phyloP scores from a whole-genome alignment of 2,329 filamentous ascomycete genomes.

The Colletotrichum euphorbiae region DNA sequence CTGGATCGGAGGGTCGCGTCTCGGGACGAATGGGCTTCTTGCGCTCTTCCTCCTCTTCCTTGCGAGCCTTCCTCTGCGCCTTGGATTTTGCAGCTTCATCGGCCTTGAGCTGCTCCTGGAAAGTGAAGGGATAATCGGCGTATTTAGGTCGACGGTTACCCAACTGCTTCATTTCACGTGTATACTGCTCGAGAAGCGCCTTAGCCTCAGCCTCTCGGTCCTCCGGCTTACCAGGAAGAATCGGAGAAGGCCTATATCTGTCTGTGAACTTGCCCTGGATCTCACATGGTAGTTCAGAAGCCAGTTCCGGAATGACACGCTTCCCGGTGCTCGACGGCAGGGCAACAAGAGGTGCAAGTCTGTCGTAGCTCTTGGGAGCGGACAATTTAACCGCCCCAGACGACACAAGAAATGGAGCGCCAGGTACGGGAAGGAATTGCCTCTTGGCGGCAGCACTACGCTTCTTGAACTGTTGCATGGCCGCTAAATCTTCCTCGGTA shows the following conservation, averaged over 20 bases:
- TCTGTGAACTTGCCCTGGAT: conserved; percentile 57
- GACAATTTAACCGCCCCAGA: conserved; percentile 56
- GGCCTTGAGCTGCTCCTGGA: conserved; percentile 60
- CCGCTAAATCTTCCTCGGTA: conserved; percentile 42
- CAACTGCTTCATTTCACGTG: conserved; percentile 54
- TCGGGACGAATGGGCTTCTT: conserved; percentile 57
- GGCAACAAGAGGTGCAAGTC: conserved; percentile 57
- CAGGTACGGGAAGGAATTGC: conserved; percentile 53
- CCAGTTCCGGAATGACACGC: conserved; percentile 53
- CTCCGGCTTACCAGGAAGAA: conserved; percentile 53
- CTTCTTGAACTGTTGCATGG: conserved; percentile 54
- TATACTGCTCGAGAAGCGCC: conserved; percentile 54
- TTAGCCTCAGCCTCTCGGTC: conserved; percentile 56
- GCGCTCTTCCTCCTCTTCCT: conserved; percentile 54
- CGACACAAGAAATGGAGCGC: conserved; percentile 52
- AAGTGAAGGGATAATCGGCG: conserved; percentile 56
- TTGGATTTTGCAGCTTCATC: conserved; percentile 60
- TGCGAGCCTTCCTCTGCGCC: conserved; percentile 58
- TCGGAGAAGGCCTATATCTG: conserved; percentile 54
- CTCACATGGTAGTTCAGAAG: conserved; percentile 55
- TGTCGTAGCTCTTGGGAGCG: conserved; percentile 59
- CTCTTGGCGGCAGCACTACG: conserved; percentile 52
- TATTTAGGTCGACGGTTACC: conserved; percentile 59
- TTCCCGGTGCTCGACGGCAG: conserved; percentile 54
- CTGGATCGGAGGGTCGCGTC: conserved; percentile 57